A percentile compares a stretch with the other conserved stretches of the same genome.
phyloP scores from a whole-genome alignment of 148 eudicot genomes.

The Arbutus unedo region DNA sequence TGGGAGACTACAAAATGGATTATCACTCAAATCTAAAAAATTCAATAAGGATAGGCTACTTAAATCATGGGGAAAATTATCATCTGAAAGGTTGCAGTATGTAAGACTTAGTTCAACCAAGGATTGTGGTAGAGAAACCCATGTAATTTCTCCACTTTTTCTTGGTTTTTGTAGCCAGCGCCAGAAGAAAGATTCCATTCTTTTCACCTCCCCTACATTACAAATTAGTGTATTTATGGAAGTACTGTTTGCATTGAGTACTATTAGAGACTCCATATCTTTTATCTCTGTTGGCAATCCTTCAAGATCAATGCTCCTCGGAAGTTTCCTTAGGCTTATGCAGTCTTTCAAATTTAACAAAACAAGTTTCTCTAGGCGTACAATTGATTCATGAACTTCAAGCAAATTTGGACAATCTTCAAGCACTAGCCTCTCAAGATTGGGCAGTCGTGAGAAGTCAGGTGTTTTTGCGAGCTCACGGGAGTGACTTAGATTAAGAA shows the following conservation, averaged over 20 bases:
- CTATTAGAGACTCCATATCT: background rate
- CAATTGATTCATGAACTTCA: too few species aligned
- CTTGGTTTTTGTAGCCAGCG: background rate
- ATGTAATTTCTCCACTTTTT: background rate
- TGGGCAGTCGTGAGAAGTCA: too few species aligned
- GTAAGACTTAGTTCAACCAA: background rate
- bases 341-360: too few species aligned
- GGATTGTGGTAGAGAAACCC: background rate
- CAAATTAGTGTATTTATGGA: too few species aligned
- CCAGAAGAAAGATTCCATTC: background rate
- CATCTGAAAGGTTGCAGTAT: background rate
- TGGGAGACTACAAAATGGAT: background rate
- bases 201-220: too few species aligned
- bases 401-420: too few species aligned
- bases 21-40: background rate
- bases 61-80: background rate
- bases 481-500: too few species aligned
- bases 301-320: background rate
- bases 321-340: too few species aligned
- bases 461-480: too few species aligned
- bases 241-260: too few species aligned
- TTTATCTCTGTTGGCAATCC: background rate
- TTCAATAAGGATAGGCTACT: background rate
- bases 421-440: too few species aligned
- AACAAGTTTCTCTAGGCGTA: too few species aligned